Evolutionary conservation across 2,329 filamentous ascomycete species (phyloP), one percentile per base, ranked within the genome.

Genomic region (Alternaria postmessia): DNA sequence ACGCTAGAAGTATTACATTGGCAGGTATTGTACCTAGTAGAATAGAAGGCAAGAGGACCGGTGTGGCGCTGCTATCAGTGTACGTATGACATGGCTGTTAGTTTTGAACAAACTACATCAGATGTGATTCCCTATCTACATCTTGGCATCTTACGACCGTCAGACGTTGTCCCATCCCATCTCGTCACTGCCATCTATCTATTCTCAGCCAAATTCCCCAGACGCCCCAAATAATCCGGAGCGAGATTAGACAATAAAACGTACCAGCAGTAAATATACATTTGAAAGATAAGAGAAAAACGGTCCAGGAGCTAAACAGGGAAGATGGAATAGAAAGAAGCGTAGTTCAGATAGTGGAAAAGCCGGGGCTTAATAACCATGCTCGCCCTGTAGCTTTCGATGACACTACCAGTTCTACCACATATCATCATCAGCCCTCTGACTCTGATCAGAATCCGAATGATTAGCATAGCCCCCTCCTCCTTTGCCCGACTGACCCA

Each of bases 381-480:
- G 22, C 46, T 34, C 16, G 12, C 18, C 39, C 32, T 16, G 5
- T 14, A 36, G 14, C 32, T 36, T 36, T 36, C 14, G 11, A 36
- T 36, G 26, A 24, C 34, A 56, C 24, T 39, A 20, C 42, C 5
- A n/a, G 6, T 70, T 26, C 59, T 69, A 79, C 77, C 77, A 79
- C 77, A 79, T 79, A 14, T 79, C 76, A 49, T 78, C 75, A 34
- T 78, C 69, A 26, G 58, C 73, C 54, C 73, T 69, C 30, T 67
- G 73, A 24, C 68, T 67, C 44, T 69, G 66, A 51, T 75, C 74
- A 6, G 68, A 68, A 54, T 77, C 74, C 9, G 73, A 69, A 39
- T 75, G 69, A 12, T 64, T 69, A 28, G 72, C 66, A 41, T 75
- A 73, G 11, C 66, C 54, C 26, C 70, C 68, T 11, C 67, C 54